A percentile compares a stretch with the other conserved stretches of the same genome.
These are phyloP conservation scores for Cadophora luteo-olivacea DNA, from an alignment of 2,329 filamentous ascomycete genomes.

Conservation along the genomic window DNA sequence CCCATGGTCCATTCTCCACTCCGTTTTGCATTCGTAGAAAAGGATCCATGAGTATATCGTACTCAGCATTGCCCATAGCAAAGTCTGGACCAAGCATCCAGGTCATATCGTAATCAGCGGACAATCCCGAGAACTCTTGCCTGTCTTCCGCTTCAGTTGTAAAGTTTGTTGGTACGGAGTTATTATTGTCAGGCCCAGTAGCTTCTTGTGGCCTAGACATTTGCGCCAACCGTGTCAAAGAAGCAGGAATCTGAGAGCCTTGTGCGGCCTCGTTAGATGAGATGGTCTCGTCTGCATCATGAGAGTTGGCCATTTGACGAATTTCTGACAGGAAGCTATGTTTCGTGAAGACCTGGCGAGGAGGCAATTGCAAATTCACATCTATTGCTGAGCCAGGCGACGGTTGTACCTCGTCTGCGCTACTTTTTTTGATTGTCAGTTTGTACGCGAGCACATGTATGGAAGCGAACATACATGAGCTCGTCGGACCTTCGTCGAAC, in stretches of 20 bases:
- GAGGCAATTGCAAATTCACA: slow-evolving; percentile 3
- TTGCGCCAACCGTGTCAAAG: not conserved
- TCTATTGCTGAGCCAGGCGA: slow-evolving; percentile 13
- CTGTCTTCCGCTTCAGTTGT: not conserved
- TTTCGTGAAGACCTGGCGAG: slow-evolving; percentile 8
- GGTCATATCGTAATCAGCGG: slow-evolving; percentile 10
- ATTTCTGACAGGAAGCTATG: slow-evolving; percentile 6
- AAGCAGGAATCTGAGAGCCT: not conserved
- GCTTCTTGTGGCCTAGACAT: not conserved
- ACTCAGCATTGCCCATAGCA: slow-evolving; percentile 11
- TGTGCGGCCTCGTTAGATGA: not conserved
- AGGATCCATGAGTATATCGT: slow-evolving; percentile 13
- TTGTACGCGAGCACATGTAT: too few relatives aligned
- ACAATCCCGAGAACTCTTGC: not conserved
- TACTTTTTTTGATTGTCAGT: not conserved
- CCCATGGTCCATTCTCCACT: not conserved
- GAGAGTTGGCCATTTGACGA: not conserved
- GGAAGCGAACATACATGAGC: not conserved
- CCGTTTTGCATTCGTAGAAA: slow-evolving; percentile 9
- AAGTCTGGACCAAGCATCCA: slow-evolving; percentile 9
- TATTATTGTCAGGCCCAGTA: not conserved
- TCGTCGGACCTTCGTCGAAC: not conserved
- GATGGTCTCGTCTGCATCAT: not conserved
- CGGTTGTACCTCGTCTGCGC: not conserved
- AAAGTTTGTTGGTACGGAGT: not conserved